Percentiles rank a stretch among this genome's conserved stretches.
These are phyloP conservation scores for Colletotrichum euphorbiae DNA, from an alignment of 2,329 filamentous ascomycete genomes.

Conservation along the genomic window DNA sequence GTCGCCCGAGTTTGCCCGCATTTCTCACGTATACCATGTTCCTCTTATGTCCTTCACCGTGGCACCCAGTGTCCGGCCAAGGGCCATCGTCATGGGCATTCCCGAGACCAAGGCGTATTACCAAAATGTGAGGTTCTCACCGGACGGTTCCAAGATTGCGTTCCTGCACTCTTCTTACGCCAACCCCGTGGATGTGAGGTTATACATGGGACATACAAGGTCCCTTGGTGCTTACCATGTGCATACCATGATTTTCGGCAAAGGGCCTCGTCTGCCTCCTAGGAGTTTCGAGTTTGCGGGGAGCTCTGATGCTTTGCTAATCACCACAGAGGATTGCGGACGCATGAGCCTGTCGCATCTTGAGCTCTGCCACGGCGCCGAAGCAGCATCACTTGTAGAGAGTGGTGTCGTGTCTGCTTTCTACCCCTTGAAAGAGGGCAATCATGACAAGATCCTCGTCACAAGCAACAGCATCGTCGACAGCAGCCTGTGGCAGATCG, in stretches of 20 bases:
- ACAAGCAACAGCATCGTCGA: conserved; percentile 53
- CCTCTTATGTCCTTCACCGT: conserved; percentile 48
- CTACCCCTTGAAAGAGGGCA: conserved; percentile 44
- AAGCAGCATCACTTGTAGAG: conserved; percentile 44
- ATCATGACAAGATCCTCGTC: conserved; percentile 49
- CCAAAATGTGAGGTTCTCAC: conserved; percentile 50
- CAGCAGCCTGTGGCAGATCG: conserved; percentile 52
- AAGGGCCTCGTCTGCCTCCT: conserved; percentile 46
- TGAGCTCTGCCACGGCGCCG: conserved; percentile 46
- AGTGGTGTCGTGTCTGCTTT: conserved; percentile 46
- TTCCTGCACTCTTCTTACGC: conserved; percentile 48
- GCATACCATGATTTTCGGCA: conserved; percentile 44
- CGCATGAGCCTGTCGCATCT: conserved; percentile 49
- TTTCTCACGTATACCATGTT: conserved; percentile 48
- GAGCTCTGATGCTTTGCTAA: conserved; percentile 48
- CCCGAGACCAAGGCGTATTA: conserved; percentile 32
- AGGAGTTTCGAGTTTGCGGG: conserved; percentile 50
- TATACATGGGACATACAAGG: conserved; percentile 48
- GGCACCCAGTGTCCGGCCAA: conserved; percentile 41
- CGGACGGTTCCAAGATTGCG: conserved; percentile 50
- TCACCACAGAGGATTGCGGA: conserved; percentile 50
- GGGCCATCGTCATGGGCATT: conserved; percentile 42
- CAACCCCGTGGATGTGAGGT: conserved; percentile 44
- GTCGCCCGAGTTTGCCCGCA: conserved; percentile 24
- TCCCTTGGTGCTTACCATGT: conserved; percentile 47